phyloP scores from a whole-genome alignment of 257 asterid genomes.

The Scutellaria minor region DNA sequence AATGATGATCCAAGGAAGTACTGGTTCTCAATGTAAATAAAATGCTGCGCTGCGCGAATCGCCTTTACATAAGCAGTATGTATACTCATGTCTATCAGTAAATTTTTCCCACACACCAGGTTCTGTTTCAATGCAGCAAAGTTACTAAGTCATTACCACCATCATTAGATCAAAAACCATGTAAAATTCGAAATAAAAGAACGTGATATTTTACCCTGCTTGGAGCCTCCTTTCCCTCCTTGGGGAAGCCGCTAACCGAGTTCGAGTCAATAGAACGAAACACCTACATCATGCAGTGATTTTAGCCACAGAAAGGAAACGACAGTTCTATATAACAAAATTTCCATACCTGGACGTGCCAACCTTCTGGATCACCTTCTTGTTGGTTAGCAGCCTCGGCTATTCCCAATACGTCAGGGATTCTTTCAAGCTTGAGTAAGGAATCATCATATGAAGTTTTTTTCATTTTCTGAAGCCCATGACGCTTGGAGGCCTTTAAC shows the following conservation, averaged over 20 bases:
- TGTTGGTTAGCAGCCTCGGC: constrained; percentile 46
- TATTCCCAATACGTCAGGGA: constrained; percentile 64
- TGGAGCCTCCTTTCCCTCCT: constrained; percentile 76
- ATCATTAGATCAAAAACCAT: neutral
- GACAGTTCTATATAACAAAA: neutral
- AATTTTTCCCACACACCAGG: constrained; percentile 84
- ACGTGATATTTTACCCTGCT: constrained; percentile 48
- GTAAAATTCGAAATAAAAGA: neutral
- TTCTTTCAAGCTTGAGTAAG: constrained; percentile 69
- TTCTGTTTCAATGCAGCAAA: constrained; percentile 56
- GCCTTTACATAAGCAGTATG: constrained; percentile 91
- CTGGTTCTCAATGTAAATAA: constrained; percentile 89
- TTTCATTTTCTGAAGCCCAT: constrained; percentile 63
- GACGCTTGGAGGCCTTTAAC: constrained; percentile 68
- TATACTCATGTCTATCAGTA: constrained; percentile 93
- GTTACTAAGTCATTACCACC: constrained; percentile 18
- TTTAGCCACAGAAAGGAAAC: constrained; percentile 27
- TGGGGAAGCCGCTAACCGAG: constrained; percentile 86
- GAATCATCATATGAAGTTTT: constrained; percentile 64
- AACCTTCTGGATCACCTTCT: constrained; percentile 62
- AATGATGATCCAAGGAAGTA: constrained; percentile 91
- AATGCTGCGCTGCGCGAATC: constrained; percentile 91
- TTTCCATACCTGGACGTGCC: constrained; percentile 81
- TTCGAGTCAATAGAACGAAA: constrained; percentile 92
- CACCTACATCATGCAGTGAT: constrained; percentile 45